Percentiles rank a stretch among this genome's conserved stretches.
These are phyloP conservation scores for Clarkia xantiana DNA, from an alignment of 345 rosid species.

Conservation along the genomic window DNA sequence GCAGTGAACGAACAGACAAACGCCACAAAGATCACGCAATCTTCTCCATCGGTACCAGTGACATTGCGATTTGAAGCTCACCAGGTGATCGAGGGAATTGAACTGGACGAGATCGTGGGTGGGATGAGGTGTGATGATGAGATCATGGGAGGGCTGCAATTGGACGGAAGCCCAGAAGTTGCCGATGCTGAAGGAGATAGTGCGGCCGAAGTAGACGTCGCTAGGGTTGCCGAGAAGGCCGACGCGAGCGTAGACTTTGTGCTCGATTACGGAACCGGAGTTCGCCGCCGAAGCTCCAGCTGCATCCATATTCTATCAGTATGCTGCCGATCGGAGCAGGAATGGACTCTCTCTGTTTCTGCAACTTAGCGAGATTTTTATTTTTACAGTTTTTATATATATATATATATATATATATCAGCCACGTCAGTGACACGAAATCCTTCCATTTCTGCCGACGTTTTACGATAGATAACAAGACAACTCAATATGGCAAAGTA, in stretches of 20 bases:
- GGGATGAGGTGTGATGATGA: constrained; percentile 64
- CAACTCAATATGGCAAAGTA: too few species aligned
- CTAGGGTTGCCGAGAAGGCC: constrained; percentile 71
- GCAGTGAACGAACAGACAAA: too few species aligned
- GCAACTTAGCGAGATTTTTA: too few species aligned
- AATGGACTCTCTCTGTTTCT: too few species aligned
- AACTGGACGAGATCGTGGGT: constrained; percentile 67
- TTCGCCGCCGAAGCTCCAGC: not conserved
- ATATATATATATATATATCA: too few species aligned
- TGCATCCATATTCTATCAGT: too few species aligned
- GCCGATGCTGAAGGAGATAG: constrained; percentile 44
- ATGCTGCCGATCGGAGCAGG: too few species aligned
- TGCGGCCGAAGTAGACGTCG: constrained; percentile 60
- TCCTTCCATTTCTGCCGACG: too few species aligned
- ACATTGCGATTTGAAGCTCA: not conserved
- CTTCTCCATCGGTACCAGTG: not conserved
- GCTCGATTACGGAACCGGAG: constrained; percentile 24
- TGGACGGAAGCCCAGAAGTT: constrained; percentile 69
- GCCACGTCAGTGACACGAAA: too few species aligned
- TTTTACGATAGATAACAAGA: too few species aligned
- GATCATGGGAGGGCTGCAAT: constrained; percentile 50
- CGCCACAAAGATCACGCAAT: not conserved
- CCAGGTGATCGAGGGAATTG: constrained; percentile 53
- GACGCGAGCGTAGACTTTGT: constrained; percentile 43
- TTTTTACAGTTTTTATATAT: too few species aligned